A percentile compares a stretch with the other conserved stretches of the same genome.
phyloP scores from a whole-genome alignment of 495 filamentous ascomycete genomes.

The Lepidopterella palustris region DNA sequence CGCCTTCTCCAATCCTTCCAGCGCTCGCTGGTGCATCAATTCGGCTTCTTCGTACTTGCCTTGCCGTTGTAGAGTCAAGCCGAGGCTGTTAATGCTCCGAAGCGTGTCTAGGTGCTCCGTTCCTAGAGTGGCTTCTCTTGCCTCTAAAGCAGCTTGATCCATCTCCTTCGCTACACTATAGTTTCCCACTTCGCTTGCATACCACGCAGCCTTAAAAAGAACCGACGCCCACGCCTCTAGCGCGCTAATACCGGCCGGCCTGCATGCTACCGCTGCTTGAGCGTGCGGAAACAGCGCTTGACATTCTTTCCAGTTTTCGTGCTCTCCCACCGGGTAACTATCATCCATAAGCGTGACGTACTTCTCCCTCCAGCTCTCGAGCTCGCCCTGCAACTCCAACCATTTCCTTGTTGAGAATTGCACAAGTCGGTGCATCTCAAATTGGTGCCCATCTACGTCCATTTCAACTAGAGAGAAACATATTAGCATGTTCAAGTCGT shows the following conservation, averaged over 20 bases:
- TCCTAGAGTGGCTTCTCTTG: constrained; percentile 27
- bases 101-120: constrained; percentile 32
- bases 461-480: constrained; percentile 23
- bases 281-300: constrained; percentile 32
- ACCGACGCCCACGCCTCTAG: too few relatives aligned
- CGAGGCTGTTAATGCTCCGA: constrained; percentile 27
- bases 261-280: constrained; percentile 13
- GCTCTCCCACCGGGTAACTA: constrained; percentile 35
- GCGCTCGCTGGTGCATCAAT: constrained; percentile 17
- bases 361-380: constrained; percentile 37
- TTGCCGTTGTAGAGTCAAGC: constrained; percentile 21
- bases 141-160: neutral
- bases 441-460: constrained; percentile 19
- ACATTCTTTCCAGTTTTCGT: constrained; percentile 24
- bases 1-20: constrained; percentile 27
- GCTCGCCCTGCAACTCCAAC: constrained; percentile 36
- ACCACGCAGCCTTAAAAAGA: constrained; percentile 5
- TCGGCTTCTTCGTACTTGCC: constrained; percentile 39
- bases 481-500: constrained; percentile 16
- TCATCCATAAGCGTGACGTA: constrained; percentile 38
- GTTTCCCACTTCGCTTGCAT: neutral
- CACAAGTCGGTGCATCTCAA: constrained; percentile 47
- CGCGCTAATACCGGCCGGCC: constrained; percentile 16
- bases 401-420: constrained; percentile 42
- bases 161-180: too few relatives aligned